A percentile compares a stretch with the other conserved stretches of the same genome.
phyloP scores from a whole-genome alignment of 345 rosid species.

The Mallotus nudiflorus region DNA sequence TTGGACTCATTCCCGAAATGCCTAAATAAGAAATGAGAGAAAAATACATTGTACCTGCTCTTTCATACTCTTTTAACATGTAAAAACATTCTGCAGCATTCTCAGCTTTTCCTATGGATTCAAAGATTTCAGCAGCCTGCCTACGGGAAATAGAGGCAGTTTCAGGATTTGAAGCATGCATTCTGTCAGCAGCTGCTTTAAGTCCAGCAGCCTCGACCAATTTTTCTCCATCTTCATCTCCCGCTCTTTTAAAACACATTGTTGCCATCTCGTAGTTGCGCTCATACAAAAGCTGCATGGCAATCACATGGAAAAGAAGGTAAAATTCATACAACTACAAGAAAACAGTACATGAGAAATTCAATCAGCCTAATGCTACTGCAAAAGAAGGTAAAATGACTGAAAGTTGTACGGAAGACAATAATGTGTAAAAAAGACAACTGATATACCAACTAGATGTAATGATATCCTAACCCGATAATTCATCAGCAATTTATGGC shows the following conservation, averaged over 20 bases:
- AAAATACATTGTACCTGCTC: conserved; percentile 32
- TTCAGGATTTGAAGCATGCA: conserved; percentile 35
- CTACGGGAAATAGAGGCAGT: conserved; percentile 33
- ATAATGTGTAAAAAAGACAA: no score
- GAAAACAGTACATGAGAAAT: background rate
- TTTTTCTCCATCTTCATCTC: conserved; percentile 38
- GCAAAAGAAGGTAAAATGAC: no score
- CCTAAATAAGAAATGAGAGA: background rate
- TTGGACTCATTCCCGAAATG: no score
- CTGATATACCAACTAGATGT: no score
- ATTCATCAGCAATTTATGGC: no score
- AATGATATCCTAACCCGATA: no score
- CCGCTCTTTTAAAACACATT: conserved; percentile 51
- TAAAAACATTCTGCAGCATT: conserved; percentile 48
- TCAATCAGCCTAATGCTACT: no score
- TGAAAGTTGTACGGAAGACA: no score
- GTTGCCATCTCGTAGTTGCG: conserved; percentile 48
- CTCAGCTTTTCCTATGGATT: conserved; percentile 46
- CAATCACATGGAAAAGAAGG: background rate
- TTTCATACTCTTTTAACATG: conserved; percentile 40
- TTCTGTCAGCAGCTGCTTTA: conserved; percentile 39
- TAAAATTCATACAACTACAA: background rate
- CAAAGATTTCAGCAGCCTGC: conserved; percentile 49
- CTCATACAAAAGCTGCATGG: conserved; percentile 42
- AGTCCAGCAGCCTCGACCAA: conserved; percentile 48